Evolutionary conservation across 805 yeast genomes (phyloP), one percentile per base, ranked within the genome.

Genomic region (Lipomyces yamadae): DNA sequence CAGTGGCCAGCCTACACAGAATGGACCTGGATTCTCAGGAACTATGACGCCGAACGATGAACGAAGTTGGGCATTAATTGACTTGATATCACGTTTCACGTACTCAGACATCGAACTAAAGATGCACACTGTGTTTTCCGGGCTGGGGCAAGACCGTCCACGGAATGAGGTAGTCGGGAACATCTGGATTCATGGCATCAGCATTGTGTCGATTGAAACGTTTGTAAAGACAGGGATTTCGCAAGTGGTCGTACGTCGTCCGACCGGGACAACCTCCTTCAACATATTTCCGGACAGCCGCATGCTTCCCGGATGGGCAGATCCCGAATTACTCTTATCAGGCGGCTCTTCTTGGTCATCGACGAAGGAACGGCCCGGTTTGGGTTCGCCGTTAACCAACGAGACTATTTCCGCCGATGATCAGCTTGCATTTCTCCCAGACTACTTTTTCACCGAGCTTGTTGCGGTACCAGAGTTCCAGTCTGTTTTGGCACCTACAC

Each of bases 1-100:
- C 7, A 45, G 29, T 24, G 18, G 55, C 13, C 54, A 35, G 11
- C 7, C 54, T 10, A 58, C 53, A 3, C 42, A 18, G 11, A 42
- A n/a, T 10, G 58, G 58, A 3, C 42, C 58, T 13, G 30, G 35
- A 18, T 24, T 58, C 24, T n/a, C 64, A n/a, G 35, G 56, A n/a
- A 63, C 58, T 29, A 39, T 52, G 30, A 61, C 52, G 13, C 58
- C 69, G 1, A 71, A 80, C 42, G 84, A 85, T 68, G 86, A 85
- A 32, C 86, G 85, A 71, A 85, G 86, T 15, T 73, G 85, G 67
- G 90, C 91, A 0, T 84, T 84, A 65, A 74, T 89, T 65, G 97
- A 92, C 74, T 80, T 91, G 67, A 82, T 92, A 35, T 78, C 84
- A 4, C 80, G 94, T 66, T 90, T 86, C 74, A 83, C 93, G 0